A percentile compares a stretch with the other conserved stretches of the same genome.
Evolutionary conservation across 345 rosid genomes (phyloP).

Genomic region (Populus alba): DNA sequence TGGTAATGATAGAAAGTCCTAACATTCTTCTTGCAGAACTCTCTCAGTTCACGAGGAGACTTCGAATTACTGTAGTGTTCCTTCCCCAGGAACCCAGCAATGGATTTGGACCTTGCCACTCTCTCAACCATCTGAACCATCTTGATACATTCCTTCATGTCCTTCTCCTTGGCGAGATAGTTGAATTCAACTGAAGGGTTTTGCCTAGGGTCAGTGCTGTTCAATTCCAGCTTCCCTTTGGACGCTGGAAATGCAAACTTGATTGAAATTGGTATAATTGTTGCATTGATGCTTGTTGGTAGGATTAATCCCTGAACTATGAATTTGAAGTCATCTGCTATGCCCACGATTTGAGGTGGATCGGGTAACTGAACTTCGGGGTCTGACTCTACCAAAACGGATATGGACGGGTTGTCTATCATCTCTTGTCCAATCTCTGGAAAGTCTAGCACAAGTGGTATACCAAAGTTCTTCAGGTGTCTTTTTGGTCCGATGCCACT

Average conservation of each 20-base stretch:
- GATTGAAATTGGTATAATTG: constrained; percentile 51
- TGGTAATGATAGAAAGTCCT: constrained; percentile 66
- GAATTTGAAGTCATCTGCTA: constrained; percentile 47
- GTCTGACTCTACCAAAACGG: constrained; percentile 38
- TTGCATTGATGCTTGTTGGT: constrained; percentile 43
- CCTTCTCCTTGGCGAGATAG: constrained; percentile 51
- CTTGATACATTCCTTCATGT: constrained; percentile 47
- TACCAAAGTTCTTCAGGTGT: constrained; percentile 45
- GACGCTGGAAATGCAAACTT: constrained; percentile 69
- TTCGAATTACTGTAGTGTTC: constrained; percentile 28
- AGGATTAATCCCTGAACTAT: constrained; percentile 52
- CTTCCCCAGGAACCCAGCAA: constrained; percentile 42
- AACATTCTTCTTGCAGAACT: constrained; percentile 57
- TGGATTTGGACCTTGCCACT: constrained; percentile 55
- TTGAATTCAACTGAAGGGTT: constrained; percentile 70
- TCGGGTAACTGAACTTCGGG: constrained; percentile 51
- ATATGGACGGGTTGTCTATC: constrained; percentile 62
- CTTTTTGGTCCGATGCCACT: constrained; percentile 64
- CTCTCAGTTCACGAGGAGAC: constrained; percentile 36
- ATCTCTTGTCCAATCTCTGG: constrained; percentile 49
- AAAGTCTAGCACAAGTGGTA: constrained; percentile 38
- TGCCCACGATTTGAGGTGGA: constrained; percentile 66
- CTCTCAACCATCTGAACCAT: constrained; percentile 53
- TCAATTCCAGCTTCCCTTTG: constrained; percentile 55
- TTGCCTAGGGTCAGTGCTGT: constrained; percentile 49